Conservation (phyloP, 768 basidiomycete genomes). For the Tricholoma furcatifolium region DNA sequence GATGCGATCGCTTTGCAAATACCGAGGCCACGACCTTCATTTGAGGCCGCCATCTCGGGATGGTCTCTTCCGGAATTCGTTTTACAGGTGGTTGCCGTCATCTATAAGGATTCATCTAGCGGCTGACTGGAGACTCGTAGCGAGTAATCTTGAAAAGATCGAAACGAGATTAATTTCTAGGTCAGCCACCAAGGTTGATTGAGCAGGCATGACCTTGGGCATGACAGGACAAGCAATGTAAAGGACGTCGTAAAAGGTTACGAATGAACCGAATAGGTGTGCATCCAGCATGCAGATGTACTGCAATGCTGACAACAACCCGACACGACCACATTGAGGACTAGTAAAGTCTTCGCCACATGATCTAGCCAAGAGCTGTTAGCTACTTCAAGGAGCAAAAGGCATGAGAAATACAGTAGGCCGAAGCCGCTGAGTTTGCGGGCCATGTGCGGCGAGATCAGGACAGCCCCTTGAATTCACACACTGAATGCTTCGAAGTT, state of each 20-base stretch:
- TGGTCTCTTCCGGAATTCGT: background rate
- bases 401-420: background rate
- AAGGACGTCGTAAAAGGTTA: background rate
- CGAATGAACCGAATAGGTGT: background rate
- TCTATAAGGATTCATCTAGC: background rate
- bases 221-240: background rate
- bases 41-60: constrained; percentile 7
- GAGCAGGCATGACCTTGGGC: background rate
- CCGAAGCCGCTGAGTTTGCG: constrained; percentile 2
- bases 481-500: constrained; percentile 21
- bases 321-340: too few species aligned
- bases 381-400: background rate
- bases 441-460: constrained; percentile 17
- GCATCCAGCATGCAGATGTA: background rate
- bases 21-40: background rate
- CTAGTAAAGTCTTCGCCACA: too few species aligned
- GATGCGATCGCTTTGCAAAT: constrained; percentile 8
- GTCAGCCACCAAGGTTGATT: constrained; percentile 3
- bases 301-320: too few species aligned
- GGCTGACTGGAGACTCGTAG: background rate
- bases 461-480: constrained; percentile 14
- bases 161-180: background rate
- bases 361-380: background rate
- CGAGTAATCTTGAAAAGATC: too few species aligned
- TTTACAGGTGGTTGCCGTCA: background rate